phyloP scores from a whole-genome alignment of 2,329 filamentous ascomycete genomes.

The Sordariomycetes sp. region DNA sequence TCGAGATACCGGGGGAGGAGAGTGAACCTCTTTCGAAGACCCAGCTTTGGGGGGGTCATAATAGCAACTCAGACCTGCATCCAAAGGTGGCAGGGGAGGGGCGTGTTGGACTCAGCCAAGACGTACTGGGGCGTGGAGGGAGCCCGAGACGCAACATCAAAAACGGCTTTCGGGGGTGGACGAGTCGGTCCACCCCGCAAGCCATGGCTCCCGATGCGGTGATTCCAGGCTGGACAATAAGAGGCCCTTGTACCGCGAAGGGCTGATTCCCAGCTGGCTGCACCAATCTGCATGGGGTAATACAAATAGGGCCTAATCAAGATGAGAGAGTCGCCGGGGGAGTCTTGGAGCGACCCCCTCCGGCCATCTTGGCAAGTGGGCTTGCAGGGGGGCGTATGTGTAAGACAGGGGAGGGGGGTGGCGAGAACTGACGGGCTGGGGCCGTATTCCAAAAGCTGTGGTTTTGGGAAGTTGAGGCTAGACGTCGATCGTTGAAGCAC shows the following conservation, averaged over 20 bases:
- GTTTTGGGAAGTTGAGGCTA: background rate
- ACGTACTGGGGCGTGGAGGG: background rate
- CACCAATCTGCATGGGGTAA: too few relatives aligned
- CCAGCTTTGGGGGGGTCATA: too few relatives aligned
- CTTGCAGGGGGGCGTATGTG: background rate
- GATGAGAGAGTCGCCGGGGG: too few relatives aligned
- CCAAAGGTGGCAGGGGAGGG: background rate
- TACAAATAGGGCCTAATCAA: too few relatives aligned
- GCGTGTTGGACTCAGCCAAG: background rate
- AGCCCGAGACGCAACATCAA: background rate
- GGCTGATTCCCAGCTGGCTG: too few relatives aligned
- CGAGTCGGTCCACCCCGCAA: too few relatives aligned
- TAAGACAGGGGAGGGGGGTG: background rate
- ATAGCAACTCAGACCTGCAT: background rate
- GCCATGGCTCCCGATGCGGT: too few relatives aligned
- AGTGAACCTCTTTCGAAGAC: background rate
- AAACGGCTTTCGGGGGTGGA: too few relatives aligned
- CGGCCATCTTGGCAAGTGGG: background rate
- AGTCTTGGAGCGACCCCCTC: background rate
- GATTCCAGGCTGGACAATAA: too few relatives aligned
- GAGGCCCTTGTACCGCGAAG: too few relatives aligned
- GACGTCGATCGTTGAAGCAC: background rate
- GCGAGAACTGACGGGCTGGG: background rate
- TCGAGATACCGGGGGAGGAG: background rate
- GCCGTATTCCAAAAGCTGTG: background rate